Percentiles rank a stretch among this genome's conserved stretches.
phyloP scores from a whole-genome alignment of 306 rosid species.

The Fagus sylvatica region DNA sequence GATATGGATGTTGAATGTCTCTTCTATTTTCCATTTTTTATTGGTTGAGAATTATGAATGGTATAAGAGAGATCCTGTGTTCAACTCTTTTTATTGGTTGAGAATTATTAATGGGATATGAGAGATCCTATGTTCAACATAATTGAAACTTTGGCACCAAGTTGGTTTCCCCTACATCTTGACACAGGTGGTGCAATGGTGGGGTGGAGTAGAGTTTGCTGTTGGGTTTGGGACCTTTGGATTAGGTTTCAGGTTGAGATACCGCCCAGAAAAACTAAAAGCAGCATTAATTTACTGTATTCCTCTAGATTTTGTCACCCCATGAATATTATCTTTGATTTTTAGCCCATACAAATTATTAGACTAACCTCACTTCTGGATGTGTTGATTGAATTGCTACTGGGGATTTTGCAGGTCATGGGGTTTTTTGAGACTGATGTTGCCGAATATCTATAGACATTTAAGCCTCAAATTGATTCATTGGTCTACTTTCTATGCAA shows the following conservation, averaged over 20 bases:
- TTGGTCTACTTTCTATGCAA: constrained; percentile 68
- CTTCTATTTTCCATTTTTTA: neutral
- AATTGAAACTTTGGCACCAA: neutral
- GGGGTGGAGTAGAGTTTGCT: neutral
- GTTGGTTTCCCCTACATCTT: too few relatives aligned
- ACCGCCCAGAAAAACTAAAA: neutral
- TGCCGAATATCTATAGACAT: constrained; percentile 77
- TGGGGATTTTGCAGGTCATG: constrained; percentile 62
- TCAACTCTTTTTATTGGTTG: neutral
- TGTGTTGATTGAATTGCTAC: constrained; percentile 7
- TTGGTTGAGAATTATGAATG: neutral
- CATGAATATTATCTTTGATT: neutral
- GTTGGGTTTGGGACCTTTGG: neutral
- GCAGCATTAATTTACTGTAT: neutral
- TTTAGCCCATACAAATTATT: neutral
- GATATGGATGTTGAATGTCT: neutral
- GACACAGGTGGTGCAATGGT: too few relatives aligned
- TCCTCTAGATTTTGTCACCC: neutral
- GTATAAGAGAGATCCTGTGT: neutral
- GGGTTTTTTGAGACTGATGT: constrained; percentile 92
- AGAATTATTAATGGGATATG: neutral
- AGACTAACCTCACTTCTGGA: neutral
- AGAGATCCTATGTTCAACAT: too few relatives aligned
- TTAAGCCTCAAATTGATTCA: constrained; percentile 62
- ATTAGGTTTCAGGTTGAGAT: neutral